These are phyloP conservation scores for Russula lepida DNA, from an alignment of 768 basidiomycete genomes.

Conservation along the genomic window DNA sequence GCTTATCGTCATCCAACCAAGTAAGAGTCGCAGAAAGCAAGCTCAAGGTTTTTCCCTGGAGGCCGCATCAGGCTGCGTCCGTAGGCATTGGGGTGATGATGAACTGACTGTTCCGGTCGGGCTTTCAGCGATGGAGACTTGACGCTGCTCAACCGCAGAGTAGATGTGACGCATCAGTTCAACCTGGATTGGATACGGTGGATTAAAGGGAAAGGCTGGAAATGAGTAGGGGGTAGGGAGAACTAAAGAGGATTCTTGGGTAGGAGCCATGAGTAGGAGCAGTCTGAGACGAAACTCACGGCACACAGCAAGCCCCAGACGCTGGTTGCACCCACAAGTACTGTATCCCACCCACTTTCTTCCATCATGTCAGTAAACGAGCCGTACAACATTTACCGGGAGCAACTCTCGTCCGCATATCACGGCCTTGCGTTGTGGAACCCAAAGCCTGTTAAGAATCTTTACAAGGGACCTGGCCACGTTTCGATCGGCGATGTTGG, in stretches of 20 bases:
- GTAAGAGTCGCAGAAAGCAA: constrained; percentile 68
- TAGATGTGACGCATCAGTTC: constrained; percentile 88
- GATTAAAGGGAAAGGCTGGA: constrained; percentile 72
- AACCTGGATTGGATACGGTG: constrained; percentile 78
- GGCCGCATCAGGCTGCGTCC: not conserved
- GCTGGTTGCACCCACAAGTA: too few species aligned
- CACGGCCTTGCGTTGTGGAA: too few species aligned
- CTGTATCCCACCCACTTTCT: too few species aligned
- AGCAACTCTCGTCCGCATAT: too few species aligned
- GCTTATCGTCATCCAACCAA: constrained; percentile 65
- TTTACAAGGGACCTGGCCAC: too few species aligned
- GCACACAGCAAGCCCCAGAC: too few species aligned
- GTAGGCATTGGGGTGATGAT: not conserved
- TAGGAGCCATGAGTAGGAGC: not conserved
- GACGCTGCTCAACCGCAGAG: constrained; percentile 59
- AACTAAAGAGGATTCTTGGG: constrained; percentile 18
- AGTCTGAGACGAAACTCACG: not conserved
- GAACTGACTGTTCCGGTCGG: constrained; percentile 76
- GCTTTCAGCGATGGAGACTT: constrained; percentile 78
- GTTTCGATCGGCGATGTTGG: too few species aligned
- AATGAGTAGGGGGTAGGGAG: constrained; percentile 63
- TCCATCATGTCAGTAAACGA: too few species aligned
- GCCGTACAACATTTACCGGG: too few species aligned
- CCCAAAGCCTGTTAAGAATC: too few species aligned
- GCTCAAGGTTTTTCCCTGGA: constrained; percentile 79